Base-by-base conservation (phyloP, 352 stramenopile genomes). In the Globisporangium cylindrosporum region DNA sequence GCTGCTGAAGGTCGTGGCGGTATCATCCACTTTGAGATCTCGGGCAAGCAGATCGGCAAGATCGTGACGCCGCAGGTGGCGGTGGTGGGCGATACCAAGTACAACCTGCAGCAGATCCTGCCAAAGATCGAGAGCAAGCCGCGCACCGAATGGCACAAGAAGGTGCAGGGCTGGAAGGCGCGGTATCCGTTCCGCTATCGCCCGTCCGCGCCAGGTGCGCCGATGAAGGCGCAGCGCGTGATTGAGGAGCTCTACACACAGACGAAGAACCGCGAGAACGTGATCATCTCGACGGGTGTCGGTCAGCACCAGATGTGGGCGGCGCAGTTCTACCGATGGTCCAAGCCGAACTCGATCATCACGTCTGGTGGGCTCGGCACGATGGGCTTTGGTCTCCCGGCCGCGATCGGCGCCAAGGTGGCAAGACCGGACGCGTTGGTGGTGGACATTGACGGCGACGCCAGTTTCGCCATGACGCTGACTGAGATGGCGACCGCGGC, bases 251-350 rank as follows among this genome's bases (percentile, higher is more conserved):
- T 98, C 41, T 96, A 98, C 77, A 89, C 82, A 66, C 92, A 98
- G 71, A 98, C 96, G 27, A 97, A 98, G 71, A 72, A 89, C 59
- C 79, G 72, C 60, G 83, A 98, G 59, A 79, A 97, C 62, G 89
- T 98, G 54, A 96, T 98, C 73, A 91, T 98, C 49, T 97, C 93
- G n/a, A 98, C 93, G 22, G 96, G 97, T 60, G 91, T 97, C n/a
- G 96, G 96, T 15, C 96, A 98, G 79, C 96, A 99, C 73, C 96
- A 99, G 82, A 99, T 99, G 96, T 97, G 96, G 79, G 92, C 96
- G 12, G 96, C 96, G 29, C 96, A 99, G 82, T 97, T 98, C 67
- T 97, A 98, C 74, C 96, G 94, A 43, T 99, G 94, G 94, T 97
- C 84, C n/a, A 71, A 94, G 56, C 96, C 96, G 27, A 90, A 97